Evolutionary conservation across 768 basidiomycete genomes (phyloP), one percentile per base, ranked within the genome.

Genomic region (Saitozyma podzolica): DNA sequence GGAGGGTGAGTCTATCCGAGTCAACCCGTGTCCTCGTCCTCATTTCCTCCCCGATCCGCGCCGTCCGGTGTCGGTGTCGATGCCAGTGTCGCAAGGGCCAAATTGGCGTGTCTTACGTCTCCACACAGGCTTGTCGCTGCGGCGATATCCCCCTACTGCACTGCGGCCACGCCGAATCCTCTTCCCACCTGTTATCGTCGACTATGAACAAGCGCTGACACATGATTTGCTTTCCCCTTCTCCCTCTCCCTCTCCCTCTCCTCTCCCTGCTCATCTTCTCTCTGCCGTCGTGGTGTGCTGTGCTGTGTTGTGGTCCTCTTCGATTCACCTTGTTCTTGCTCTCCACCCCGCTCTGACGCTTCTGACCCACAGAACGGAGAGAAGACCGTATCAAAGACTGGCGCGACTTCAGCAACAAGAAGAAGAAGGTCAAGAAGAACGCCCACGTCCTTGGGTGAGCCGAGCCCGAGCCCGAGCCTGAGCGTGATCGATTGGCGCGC

Each of bases 351-450:
- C 10, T 55, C 29, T 20, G 43, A 50, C 20, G 10, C 9, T 51
- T 11, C 45, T 47, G 45, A 13, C 39, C 41, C 41, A 56, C 64
- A 76, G 71, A 77, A 56, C 62, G 68, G 40, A 66, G 76, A 47
- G 78, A 79, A 52, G 76, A 77, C n/a, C 65, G 78, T 42, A 72
- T 79, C 40, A 60, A 67, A 50, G 63, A 58, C 40, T 79, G 78
- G 78, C 66, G 78, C 52, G 66, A 68, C 41, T 79, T 75, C 61
- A 69, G 65, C 41, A 65, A 56, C 45, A 66, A 65, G 43, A 48
- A 57, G 47, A 74, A 74, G 62, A 77, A 77, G 61, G 63, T 64
- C 52, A 76, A 74, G 70, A 77, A 79, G 73, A 77, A 76, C 61
- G 49, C 59, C 3, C 70, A 76, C 53, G 78, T 79, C 9, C 63